These are phyloP conservation scores for Paracamarosporium sp. DNA, from an alignment of 2,329 filamentous ascomycete genomes.

Conservation along the genomic window DNA sequence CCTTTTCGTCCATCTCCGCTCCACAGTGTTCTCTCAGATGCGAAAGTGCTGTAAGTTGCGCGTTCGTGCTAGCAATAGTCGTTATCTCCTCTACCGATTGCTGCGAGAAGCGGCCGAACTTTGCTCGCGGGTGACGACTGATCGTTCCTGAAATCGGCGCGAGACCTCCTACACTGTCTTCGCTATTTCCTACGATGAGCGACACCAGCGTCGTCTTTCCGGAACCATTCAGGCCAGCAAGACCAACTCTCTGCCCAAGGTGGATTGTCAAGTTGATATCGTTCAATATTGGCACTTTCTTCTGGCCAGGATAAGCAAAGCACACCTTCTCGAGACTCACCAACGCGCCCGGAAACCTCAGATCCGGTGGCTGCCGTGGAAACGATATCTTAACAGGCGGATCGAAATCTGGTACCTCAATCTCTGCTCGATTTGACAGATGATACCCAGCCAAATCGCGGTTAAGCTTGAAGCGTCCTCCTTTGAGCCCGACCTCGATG, in stretches of 20 bases:
- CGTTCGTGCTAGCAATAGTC: constrained; percentile 57
- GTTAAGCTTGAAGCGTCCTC: constrained; percentile 81
- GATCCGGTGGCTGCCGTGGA: constrained; percentile 67
- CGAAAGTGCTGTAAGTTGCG: constrained; percentile 68
- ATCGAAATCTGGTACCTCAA: constrained; percentile 72
- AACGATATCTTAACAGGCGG: constrained; percentile 64
- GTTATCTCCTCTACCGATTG: constrained; percentile 76
- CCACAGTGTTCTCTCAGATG: constrained; percentile 65
- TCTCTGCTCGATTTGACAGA: constrained; percentile 65
- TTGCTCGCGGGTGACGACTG: constrained; percentile 71
- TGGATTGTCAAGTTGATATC: constrained; percentile 73
- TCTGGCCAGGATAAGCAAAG: constrained; percentile 65
- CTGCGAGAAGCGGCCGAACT: constrained; percentile 80
- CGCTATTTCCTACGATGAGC: constrained; percentile 65
- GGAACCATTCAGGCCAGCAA: constrained; percentile 80
- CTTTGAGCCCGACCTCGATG: constrained; percentile 73
- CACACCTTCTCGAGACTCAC: constrained; percentile 73
- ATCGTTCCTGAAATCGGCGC: constrained; percentile 68
- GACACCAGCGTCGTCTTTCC: constrained; percentile 83
- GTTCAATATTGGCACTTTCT: constrained; percentile 59
- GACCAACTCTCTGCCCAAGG: constrained; percentile 75
- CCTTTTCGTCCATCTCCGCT: constrained; percentile 67
- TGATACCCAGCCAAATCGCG: constrained; percentile 66
- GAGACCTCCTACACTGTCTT: constrained; percentile 32
- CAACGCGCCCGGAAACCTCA: constrained; percentile 77